phyloP scores from a whole-genome alignment of 2,329 filamentous ascomycete species.

The Xylaria sp. region DNA sequence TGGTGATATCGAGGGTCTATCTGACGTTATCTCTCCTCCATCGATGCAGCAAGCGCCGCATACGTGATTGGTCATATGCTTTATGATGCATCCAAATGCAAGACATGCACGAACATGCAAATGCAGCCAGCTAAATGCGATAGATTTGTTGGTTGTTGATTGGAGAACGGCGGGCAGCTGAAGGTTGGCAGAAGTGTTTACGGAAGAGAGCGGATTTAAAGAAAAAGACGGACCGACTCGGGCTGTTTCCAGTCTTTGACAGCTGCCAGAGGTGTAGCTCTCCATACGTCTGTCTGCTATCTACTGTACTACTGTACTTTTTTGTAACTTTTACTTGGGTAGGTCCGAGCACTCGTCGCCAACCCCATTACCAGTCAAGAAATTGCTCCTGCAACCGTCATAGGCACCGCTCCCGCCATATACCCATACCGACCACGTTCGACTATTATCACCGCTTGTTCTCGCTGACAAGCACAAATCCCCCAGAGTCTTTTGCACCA shows the following conservation, averaged over 20 bases:
- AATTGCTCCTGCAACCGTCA: conserved; percentile 41
- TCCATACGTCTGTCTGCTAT: neutral
- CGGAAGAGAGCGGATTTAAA: neutral
- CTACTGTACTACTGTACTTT: no score
- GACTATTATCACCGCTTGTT: conserved; percentile 8
- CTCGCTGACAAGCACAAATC: conserved; percentile 18
- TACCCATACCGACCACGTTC: conserved; percentile 3
- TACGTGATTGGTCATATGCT: conserved; percentile 32
- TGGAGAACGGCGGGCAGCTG: conserved; percentile 7
- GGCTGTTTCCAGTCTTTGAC: neutral
- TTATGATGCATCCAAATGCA: conserved; percentile 26
- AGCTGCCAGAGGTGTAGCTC: neutral
- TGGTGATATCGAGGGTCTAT: conserved; percentile 27
- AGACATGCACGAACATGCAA: conserved; percentile 25
- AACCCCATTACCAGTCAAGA: conserved; percentile 45
- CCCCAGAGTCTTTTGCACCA: conserved; percentile 23
- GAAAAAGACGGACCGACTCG: neutral
- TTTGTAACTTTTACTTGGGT: no score
- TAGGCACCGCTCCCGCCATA: conserved; percentile 13
- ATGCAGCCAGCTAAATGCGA: conserved; percentile 22
- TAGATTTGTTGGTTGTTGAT: neutral
- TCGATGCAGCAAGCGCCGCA: conserved; percentile 5
- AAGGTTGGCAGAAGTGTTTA: neutral
- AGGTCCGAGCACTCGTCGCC: conserved; percentile 45
- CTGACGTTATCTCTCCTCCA: conserved; percentile 30